Conservation (phyloP, 139 green algal species). For the Volvox africanus region DNA sequence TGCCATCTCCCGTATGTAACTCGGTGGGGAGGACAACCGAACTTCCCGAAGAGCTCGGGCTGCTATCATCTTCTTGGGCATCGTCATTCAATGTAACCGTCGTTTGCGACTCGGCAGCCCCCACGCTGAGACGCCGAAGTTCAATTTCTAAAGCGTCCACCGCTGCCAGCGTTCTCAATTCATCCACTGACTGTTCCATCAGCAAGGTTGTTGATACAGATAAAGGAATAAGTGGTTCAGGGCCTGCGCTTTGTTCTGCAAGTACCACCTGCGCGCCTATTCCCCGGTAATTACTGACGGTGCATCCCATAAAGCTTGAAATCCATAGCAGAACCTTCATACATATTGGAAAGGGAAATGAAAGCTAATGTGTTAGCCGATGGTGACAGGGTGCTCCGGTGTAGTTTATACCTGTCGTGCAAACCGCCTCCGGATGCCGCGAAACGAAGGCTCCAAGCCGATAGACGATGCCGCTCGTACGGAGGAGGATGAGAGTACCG, state of each 20-base stretch:
- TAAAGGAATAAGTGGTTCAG: neutral
- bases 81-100: neutral
- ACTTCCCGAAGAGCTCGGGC: conserved; percentile 18
- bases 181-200: neutral
- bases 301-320: conserved; percentile 16
- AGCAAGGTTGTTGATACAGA: neutral
- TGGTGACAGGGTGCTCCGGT: too few relatives aligned
- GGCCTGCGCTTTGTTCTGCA: neutral
- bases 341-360: too few relatives aligned
- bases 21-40: neutral
- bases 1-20: neutral
- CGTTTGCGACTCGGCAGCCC: neutral
- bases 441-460: too few relatives aligned
- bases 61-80: neutral
- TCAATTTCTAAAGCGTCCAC: neutral
- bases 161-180: neutral
- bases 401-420: too few relatives aligned
- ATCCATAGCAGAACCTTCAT: neutral
- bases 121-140: neutral
- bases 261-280: neutral
- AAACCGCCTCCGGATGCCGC: too few relatives aligned
- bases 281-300: neutral
- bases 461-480: too few relatives aligned
- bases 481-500: too few relatives aligned
- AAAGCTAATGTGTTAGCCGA: too few relatives aligned